Percentiles rank a stretch among this genome's conserved stretches.
These are phyloP conservation scores for Musa beccarii DNA, from an alignment of 176 grass and related monocot genomes.

Conservation along the genomic window DNA sequence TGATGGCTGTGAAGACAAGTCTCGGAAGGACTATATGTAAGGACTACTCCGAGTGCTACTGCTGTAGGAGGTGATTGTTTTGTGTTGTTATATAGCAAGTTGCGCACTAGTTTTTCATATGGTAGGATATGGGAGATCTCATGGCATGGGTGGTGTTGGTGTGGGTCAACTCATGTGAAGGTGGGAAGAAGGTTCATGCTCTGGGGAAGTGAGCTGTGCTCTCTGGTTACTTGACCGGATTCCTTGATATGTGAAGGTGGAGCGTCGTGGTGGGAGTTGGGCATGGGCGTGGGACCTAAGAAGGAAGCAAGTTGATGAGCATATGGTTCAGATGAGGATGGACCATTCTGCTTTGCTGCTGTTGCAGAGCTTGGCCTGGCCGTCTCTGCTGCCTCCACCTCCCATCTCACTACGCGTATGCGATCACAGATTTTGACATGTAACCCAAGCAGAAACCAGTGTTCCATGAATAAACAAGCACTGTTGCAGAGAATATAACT, in stretches of 20 bases:
- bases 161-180: neutral
- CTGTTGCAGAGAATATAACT: too few relatives aligned
- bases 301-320: neutral
- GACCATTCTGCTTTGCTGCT: neutral
- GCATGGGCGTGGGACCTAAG: neutral
- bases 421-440: too few relatives aligned
- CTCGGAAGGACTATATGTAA: neutral
- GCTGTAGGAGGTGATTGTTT: neutral
- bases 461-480: too few relatives aligned
- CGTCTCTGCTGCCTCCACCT: too few relatives aligned
- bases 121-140: neutral
- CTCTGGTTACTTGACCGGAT: too few relatives aligned
- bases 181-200: neutral
- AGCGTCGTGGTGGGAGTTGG: too few relatives aligned
- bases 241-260: too few relatives aligned
- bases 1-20: too few relatives aligned
- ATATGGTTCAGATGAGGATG: neutral
- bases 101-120: neutral
- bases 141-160: neutral
- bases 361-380: neutral
- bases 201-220: too few relatives aligned
- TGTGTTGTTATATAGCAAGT: neutral
- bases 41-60: too few relatives aligned
- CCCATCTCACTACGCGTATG: too few relatives aligned
- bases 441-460: too few relatives aligned